Evolutionary conservation across 805 yeast species (phyloP).

Genomic region (Cyberlindnera euphorbiae): DNA sequence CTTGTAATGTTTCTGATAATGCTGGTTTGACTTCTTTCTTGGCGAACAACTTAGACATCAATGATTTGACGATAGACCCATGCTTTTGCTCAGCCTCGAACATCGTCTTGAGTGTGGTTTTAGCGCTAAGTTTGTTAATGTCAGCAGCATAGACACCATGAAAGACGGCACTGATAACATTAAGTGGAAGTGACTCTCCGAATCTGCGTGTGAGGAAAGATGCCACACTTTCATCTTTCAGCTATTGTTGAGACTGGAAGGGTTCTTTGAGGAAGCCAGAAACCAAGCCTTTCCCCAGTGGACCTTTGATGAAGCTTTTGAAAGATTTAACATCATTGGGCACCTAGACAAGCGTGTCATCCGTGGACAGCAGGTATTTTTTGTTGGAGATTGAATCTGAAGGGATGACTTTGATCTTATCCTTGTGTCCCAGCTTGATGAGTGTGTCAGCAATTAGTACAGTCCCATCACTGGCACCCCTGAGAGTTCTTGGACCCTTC

Average conservation of each 20-base stretch:
- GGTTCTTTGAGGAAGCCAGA: conserved; percentile 48
- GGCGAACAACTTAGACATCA: conserved; percentile 26
- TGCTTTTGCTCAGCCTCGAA: conserved; percentile 52
- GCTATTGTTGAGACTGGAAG: conserved; percentile 29
- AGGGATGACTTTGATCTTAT: conserved; percentile 55
- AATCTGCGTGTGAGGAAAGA: conserved; percentile 66
- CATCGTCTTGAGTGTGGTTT: conserved; percentile 51
- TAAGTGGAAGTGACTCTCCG: conserved; percentile 46
- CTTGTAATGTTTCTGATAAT: conserved; percentile 28
- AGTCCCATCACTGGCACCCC: conserved; percentile 81
- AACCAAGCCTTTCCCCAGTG: conserved; percentile 41
- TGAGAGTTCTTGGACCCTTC: conserved; percentile 86
- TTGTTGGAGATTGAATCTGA: conserved; percentile 59
- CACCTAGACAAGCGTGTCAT: conserved; percentile 44
- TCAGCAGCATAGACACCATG: conserved; percentile 96
- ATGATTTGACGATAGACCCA: conserved; percentile 53
- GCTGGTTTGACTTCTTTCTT: conserved; percentile 4
- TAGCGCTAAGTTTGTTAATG: conserved; percentile 56
- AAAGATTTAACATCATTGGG: conserved; percentile 40
- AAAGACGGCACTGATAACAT: conserved; percentile 72
- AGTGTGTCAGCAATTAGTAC: conserved; percentile 60
- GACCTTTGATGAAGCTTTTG: conserved; percentile 34
- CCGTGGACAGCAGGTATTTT: conserved; percentile 53
- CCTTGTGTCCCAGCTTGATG: conserved; percentile 37
- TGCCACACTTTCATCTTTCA: conserved; percentile 67